These are phyloP conservation scores for Solanum megistacrolobum DNA, from an alignment of 257 asterid genomes.

Conservation along the genomic window DNA sequence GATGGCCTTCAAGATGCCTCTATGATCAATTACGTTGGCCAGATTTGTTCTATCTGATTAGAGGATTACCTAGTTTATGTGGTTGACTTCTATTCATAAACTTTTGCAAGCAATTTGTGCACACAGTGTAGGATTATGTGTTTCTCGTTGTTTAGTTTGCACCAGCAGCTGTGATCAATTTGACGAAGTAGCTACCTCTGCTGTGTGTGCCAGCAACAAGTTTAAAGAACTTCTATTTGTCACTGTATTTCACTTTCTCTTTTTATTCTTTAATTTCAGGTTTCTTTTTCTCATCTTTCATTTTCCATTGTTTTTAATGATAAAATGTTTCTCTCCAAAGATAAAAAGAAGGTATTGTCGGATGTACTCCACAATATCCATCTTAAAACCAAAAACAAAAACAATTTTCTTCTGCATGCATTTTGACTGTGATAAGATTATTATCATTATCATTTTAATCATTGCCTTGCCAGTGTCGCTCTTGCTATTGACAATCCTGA, in stretches of 20 bases:
- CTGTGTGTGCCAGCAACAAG: background rate
- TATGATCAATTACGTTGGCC: background rate
- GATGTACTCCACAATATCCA: background rate
- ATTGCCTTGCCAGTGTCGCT: slow-evolving; percentile 53
- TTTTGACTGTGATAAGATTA: background rate
- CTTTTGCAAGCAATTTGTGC: background rate
- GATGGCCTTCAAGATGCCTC: background rate
- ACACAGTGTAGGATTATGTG: background rate
- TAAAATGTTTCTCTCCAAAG: background rate
- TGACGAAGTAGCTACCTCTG: background rate
- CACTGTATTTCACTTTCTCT: background rate
- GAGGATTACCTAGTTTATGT: background rate
- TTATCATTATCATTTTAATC: slow-evolving; percentile 4
- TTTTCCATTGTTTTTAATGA: background rate
- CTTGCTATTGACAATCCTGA: slow-evolving; percentile 72
- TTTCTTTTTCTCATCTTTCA: background rate
- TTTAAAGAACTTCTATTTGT: background rate
- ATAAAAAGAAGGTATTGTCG: background rate
- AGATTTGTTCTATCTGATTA: background rate
- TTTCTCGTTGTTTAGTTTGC: background rate
- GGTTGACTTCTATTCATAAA: background rate
- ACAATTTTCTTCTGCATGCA: background rate
- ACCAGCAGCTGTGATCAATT: background rate
- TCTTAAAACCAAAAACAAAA: background rate
- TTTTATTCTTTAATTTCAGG: background rate